phyloP scores from a whole-genome alignment of 805 yeast genomes.

The Ogataea angusta region DNA sequence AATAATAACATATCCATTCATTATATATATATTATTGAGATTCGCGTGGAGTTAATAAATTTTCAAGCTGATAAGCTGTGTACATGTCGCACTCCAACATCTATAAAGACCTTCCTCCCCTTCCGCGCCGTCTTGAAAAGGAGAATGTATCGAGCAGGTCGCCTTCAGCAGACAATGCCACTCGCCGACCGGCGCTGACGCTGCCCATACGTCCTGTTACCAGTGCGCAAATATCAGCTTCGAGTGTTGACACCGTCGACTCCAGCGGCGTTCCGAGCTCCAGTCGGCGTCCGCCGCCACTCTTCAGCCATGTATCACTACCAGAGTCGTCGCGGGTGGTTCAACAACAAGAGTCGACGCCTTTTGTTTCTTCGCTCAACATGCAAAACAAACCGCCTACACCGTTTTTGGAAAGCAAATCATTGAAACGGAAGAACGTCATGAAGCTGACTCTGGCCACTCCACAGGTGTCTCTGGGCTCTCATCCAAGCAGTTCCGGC shows the following conservation, averaged over 20 bases:
- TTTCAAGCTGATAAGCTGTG: slow-evolving; percentile 7
- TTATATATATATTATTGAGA: slow-evolving; percentile 8
- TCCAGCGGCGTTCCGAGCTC: not conserved
- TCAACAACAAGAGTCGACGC: slow-evolving; percentile 4
- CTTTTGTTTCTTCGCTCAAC: slow-evolving; percentile 10
- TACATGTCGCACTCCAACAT: slow-evolving; percentile 7
- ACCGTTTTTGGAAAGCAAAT: slow-evolving; percentile 30
- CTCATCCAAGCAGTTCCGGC: not conserved
- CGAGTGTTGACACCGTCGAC: slow-evolving; percentile 5
- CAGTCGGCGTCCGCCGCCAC: slow-evolving; percentile 14
- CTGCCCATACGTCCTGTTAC: slow-evolving; percentile 5
- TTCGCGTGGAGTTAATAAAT: slow-evolving; percentile 9
- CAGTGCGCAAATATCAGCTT: slow-evolving; percentile 5
- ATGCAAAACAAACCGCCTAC: slow-evolving; percentile 15
- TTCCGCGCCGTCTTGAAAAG: slow-evolving; percentile 1
- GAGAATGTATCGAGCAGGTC: not conserved
- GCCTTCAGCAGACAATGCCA: not conserved
- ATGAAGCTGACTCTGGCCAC: slow-evolving; percentile 48
- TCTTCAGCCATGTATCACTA: slow-evolving; percentile 1
- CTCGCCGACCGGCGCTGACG: slow-evolving; percentile 1
- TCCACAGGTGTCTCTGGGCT: not conserved
- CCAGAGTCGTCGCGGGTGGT: slow-evolving; percentile 3
- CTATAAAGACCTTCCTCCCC: slow-evolving; percentile 21
- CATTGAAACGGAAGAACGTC: slow-evolving; percentile 55
- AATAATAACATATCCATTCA: slow-evolving; percentile 3